Evolutionary conservation across 2,329 filamentous ascomycete genomes (phyloP).

Genomic region (Arachnomyces sp.): DNA sequence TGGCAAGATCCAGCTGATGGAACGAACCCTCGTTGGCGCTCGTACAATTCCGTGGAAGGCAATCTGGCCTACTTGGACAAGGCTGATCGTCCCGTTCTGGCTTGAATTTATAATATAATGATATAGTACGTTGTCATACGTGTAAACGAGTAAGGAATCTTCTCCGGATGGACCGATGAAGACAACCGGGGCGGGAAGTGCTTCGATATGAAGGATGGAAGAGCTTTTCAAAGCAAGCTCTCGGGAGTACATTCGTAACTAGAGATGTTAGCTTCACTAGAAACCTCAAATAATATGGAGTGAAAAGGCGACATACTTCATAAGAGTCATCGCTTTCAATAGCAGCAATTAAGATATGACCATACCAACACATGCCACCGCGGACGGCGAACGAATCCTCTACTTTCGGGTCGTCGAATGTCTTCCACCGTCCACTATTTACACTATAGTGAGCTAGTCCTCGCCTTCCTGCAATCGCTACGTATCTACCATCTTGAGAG

Average conservation of each 20-base stretch:
- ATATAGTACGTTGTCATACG: constrained; percentile 90
- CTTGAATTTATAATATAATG: constrained; percentile 81
- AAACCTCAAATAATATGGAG: neutral
- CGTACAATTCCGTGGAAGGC: constrained; percentile 94
- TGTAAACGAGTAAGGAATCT: constrained; percentile 93
- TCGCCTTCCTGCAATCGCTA: constrained; percentile 88
- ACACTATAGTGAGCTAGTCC: constrained; percentile 94
- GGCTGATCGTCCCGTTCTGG: constrained; percentile 61
- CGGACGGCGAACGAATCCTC: constrained; percentile 89
- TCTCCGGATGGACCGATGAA: constrained; percentile 82
- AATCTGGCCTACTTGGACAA: constrained; percentile 95
- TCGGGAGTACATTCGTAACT: constrained; percentile 84
- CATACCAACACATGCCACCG: constrained; percentile 98
- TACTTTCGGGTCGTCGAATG: constrained; percentile 69
- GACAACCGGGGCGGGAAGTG: constrained; percentile 77
- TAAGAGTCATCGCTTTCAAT: constrained; percentile 79
- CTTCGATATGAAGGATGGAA: constrained; percentile 67
- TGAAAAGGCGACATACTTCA: constrained; percentile 46
- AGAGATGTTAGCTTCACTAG: constrained; percentile 11
- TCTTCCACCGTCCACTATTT: constrained; percentile 91
- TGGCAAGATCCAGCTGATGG: constrained; percentile 91
- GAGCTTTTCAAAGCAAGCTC: constrained; percentile 69
- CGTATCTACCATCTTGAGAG: constrained; percentile 85
- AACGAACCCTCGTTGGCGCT: constrained; percentile 83
- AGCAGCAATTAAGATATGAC: constrained; percentile 86